Evolutionary conservation across 2,329 filamentous ascomycete species (phyloP).

Genomic region (Teratosphaeria epicoccoides): DNA sequence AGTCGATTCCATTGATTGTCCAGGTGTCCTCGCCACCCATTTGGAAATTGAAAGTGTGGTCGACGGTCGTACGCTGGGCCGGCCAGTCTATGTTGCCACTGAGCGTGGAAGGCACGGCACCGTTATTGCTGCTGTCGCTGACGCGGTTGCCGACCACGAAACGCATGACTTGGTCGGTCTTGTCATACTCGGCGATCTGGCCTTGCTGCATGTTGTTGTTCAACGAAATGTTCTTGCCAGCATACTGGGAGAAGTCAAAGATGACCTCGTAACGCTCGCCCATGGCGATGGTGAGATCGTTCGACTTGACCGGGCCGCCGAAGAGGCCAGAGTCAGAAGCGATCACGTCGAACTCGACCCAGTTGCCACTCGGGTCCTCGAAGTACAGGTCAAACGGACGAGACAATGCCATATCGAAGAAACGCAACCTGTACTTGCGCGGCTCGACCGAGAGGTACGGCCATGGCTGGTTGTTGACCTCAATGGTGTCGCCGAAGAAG

Average conservation of each 20-base stretch:
- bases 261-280: constrained; percentile 50
- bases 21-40: constrained; percentile 31
- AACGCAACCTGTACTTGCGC: constrained; percentile 48
- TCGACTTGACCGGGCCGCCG: constrained; percentile 32
- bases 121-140: constrained; percentile 30
- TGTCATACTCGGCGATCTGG: constrained; percentile 39
- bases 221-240: constrained; percentile 34
- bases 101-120: constrained; percentile 28
- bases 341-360: constrained; percentile 43
- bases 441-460: constrained; percentile 49
- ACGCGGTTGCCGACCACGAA: constrained; percentile 39
- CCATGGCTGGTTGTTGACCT: constrained; percentile 51
- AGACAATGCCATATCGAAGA: constrained; percentile 42
- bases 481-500: constrained; percentile 48
- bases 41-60: constrained; percentile 39
- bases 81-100: constrained; percentile 25
- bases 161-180: constrained; percentile 43
- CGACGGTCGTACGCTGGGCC: constrained; percentile 25
- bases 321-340: constrained; percentile 46
- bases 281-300: constrained; percentile 40
- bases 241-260: constrained; percentile 43
- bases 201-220: constrained; percentile 16
- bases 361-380: constrained; percentile 25
- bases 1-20: constrained; percentile 43
- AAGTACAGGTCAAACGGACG: constrained; percentile 42